Percentiles rank a stretch among this genome's conserved stretches.
Conservation (phyloP, 2,329 filamentous ascomycete genomes). For the Phyllosticta capitalensis region DNA sequence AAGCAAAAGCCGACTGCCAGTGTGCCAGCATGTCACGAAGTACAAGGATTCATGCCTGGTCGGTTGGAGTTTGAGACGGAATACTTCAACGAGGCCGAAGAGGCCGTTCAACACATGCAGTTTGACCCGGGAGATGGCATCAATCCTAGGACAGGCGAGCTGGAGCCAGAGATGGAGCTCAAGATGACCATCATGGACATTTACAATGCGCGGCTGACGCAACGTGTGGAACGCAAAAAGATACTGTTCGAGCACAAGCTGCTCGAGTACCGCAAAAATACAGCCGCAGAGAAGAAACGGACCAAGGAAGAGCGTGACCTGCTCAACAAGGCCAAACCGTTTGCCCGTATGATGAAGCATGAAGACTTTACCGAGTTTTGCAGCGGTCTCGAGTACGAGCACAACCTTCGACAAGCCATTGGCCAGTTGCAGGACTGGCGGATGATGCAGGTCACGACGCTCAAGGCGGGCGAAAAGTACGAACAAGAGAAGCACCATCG, state of each 20-base stretch:
- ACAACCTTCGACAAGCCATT: constrained; percentile 85
- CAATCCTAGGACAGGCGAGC: constrained; percentile 70
- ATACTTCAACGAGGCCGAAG: constrained; percentile 94
- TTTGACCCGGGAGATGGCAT: constrained; percentile 94
- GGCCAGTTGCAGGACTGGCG: constrained; percentile 90
- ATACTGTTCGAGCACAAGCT: constrained; percentile 93
- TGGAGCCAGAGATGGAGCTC: constrained; percentile 92
- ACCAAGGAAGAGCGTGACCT: constrained; percentile 92
- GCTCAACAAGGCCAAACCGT: constrained; percentile 87
- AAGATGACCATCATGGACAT: constrained; percentile 98
- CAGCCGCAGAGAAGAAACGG: constrained; percentile 80
- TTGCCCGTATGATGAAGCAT: constrained; percentile 92
- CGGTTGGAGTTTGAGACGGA: constrained; percentile 96
- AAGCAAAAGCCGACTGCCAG: constrained; percentile 95
- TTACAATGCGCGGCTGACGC: constrained; percentile 85
- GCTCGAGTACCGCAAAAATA: constrained; percentile 88
- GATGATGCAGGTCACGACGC: constrained; percentile 68
- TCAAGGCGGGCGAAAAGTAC: constrained; percentile 83
- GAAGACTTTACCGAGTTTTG: constrained; percentile 81
- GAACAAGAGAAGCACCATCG: constrained; percentile 77
- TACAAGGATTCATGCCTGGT: constrained; percentile 97
- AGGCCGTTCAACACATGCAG: constrained; percentile 95
- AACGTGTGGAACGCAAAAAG: constrained; percentile 88
- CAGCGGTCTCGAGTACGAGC: constrained; percentile 78
- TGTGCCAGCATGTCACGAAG: constrained; percentile 93